Percentiles rank a stretch among this genome's conserved stretches.
Evolutionary conservation across 768 basidiomycete genomes (phyloP).

Genomic region (Gymnopilus dilepis): DNA sequence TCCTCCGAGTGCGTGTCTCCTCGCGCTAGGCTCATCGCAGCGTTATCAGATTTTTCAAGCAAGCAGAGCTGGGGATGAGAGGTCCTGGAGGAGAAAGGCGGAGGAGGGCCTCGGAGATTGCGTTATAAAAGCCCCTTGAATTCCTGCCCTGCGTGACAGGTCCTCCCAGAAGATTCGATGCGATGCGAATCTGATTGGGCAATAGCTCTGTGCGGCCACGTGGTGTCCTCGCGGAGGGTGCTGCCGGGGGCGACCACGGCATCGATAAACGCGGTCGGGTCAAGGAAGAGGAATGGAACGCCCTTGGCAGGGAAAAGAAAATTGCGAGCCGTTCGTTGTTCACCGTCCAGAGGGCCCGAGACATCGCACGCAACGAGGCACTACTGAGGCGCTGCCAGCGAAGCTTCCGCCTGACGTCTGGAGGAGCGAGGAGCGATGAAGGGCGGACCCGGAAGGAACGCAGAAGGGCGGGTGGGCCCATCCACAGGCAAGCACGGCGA

Average conservation of each 20-base stretch:
- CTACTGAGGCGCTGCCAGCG: too few relatives aligned
- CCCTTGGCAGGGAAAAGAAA: too few relatives aligned
- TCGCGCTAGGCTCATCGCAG: too few relatives aligned
- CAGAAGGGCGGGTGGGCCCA: background rate
- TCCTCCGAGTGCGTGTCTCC: too few relatives aligned
- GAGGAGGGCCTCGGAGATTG: too few relatives aligned
- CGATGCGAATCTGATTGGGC: background rate
- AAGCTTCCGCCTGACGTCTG: too few relatives aligned
- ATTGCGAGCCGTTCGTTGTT: too few relatives aligned
- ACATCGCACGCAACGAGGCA: background rate
- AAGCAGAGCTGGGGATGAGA: too few relatives aligned
- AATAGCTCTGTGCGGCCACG: background rate
- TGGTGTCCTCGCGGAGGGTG: background rate
- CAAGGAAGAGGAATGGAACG: too few relatives aligned
- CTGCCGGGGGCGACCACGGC: background rate
- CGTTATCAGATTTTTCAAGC: too few relatives aligned
- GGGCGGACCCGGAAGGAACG: background rate
- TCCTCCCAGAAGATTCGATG: background rate
- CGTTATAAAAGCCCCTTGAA: background rate
- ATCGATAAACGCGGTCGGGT: background rate
- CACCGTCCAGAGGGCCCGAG: too few relatives aligned
- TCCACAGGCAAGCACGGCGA: too few relatives aligned
- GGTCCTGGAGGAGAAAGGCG: background rate
- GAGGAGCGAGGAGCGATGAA: background rate
- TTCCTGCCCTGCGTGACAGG: background rate